A percentile compares a stretch with the other conserved stretches of the same genome.
Conservation (phyloP, 352 stramenopile species). For the Globisporangium spinosum region DNA sequence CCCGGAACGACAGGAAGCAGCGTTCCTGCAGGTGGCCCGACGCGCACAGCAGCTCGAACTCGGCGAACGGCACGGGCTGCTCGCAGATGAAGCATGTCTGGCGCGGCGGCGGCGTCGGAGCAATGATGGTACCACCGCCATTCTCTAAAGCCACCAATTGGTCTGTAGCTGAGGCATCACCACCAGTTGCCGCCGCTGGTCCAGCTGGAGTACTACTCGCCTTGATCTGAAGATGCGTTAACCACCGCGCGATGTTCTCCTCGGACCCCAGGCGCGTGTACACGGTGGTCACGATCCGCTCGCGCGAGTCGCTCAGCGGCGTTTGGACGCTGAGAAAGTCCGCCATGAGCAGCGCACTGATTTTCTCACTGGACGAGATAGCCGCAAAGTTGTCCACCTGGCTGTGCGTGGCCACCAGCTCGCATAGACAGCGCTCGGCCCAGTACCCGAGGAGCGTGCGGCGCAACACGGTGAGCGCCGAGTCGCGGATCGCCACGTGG, state of each 20-base stretch:
- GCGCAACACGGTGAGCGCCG: slow-evolving; percentile 34
- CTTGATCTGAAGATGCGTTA: slow-evolving; percentile 32
- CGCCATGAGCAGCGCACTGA: slow-evolving; percentile 67
- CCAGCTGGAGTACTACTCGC: not conserved
- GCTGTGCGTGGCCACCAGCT: slow-evolving; percentile 39
- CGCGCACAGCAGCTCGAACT: slow-evolving; percentile 57
- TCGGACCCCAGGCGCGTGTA: slow-evolving; percentile 56
- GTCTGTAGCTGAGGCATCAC: not conserved
- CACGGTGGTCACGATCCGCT: slow-evolving; percentile 49
- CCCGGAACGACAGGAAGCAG: slow-evolving; percentile 75
- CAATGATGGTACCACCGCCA: not conserved
- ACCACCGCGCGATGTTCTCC: slow-evolving; percentile 43
- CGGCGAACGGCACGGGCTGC: slow-evolving; percentile 50
- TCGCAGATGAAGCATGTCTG: slow-evolving; percentile 74
- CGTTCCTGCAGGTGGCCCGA: slow-evolving; percentile 63
- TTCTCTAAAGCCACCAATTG: not conserved
- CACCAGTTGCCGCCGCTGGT: not conserved
- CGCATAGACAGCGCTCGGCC: slow-evolving; percentile 53
- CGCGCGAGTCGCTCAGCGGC: slow-evolving; percentile 27
- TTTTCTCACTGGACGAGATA: slow-evolving; percentile 32
- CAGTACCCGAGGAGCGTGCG: slow-evolving; percentile 56
- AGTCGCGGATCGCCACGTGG: slow-evolving; percentile 36
- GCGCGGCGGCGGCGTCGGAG: slow-evolving; percentile 38
- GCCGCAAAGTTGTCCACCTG: slow-evolving; percentile 28
- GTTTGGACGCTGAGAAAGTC: slow-evolving; percentile 73